phyloP scores from a whole-genome alignment of 2,329 filamentous ascomycete species.

The Lomentospora prolificans region DNA sequence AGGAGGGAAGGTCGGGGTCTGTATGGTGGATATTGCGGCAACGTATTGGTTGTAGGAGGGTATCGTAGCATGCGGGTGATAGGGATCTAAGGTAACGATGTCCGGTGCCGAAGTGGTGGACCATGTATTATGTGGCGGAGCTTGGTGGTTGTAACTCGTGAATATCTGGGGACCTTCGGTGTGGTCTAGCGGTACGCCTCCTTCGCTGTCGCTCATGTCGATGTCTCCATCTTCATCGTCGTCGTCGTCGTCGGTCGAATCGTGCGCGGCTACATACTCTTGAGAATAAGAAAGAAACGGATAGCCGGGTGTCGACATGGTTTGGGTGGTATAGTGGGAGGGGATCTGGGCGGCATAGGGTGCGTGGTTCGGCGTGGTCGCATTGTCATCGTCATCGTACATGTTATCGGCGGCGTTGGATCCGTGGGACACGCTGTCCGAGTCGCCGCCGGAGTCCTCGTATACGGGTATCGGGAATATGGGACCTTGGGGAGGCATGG shows the following conservation, averaged over 20 bases:
- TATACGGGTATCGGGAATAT: background rate
- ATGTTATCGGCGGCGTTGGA: constrained; percentile 13
- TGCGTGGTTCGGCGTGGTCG: constrained; percentile 11
- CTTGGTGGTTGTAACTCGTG: background rate
- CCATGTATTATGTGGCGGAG: background rate
- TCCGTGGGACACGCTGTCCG: constrained; percentile 8
- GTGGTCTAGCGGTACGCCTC: constrained; percentile 18
- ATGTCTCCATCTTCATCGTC: constrained; percentile 18
- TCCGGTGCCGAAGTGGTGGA: background rate
- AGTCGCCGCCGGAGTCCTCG: constrained; percentile 3
- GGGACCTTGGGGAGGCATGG: background rate
- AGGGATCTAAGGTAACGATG: constrained; percentile 9
- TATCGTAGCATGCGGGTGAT: background rate
- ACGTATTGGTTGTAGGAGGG: background rate
- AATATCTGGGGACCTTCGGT: constrained; percentile 7
- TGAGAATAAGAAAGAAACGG: background rate
- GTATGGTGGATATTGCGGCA: background rate
- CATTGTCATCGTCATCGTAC: constrained; percentile 14
- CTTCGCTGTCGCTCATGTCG: constrained; percentile 25
- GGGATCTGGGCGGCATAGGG: constrained; percentile 9
- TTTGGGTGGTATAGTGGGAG: constrained; percentile 9
- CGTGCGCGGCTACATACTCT: background rate
- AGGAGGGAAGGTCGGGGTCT: constrained; percentile 12
- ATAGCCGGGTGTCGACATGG: constrained; percentile 8
- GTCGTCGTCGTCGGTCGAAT: constrained; percentile 7